Base-by-base conservation (phyloP, 2,329 filamentous ascomycete genomes). In the Pseudogymnoascus sp. region DNA sequence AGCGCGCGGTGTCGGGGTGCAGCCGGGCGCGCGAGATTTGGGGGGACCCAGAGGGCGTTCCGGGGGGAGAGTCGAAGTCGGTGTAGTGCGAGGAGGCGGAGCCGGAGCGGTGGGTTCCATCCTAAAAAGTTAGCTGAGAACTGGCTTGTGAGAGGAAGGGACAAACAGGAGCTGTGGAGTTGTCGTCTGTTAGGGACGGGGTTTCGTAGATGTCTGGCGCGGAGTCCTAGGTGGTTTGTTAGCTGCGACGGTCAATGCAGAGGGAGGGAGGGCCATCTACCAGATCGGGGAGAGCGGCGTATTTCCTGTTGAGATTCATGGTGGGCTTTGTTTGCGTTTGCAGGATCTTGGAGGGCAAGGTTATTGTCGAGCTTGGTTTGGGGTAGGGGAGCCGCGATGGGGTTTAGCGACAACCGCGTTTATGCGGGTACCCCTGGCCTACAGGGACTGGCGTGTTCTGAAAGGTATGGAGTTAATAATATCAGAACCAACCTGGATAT, bases 131-230 rank as follows among this genome's bases (percentile, higher is more conserved):
- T 57, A 57, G 50, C 50, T 57, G 18, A 22, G 38, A 6, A 8
- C 11, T 16, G n/a, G 57, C 6, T 30, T 25, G 4, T 25, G 43
- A 8, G n/a, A n/a, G 47, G 50, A 16, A 38, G 25, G 62, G 41
- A 74, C 83, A 74, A 77, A 93, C 90, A 61, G 87, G 89, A 62
- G 91, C 78, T 57, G 91, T 96, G 20, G 91, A 96, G 65, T 85
- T 89, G 74, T 96, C 92, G 71, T 96, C 91, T 61, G 89, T 93
- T 66, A 97, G 79, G 61, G 96, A 92, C 66, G 93, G 92, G 14
- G 94, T 97, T 76, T 97, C 93, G 79, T 97, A 97, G 69, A 96
- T 90, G 71, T 97, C 94, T 66, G 92, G 92, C 28, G 92, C 91
- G 60, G 88, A 89, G 76, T 97, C 92, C 89, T 95, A 67, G 50